phyloP scores from a whole-genome alignment of 2,329 filamentous ascomycete genomes.

The Fusarium veterinarium region DNA sequence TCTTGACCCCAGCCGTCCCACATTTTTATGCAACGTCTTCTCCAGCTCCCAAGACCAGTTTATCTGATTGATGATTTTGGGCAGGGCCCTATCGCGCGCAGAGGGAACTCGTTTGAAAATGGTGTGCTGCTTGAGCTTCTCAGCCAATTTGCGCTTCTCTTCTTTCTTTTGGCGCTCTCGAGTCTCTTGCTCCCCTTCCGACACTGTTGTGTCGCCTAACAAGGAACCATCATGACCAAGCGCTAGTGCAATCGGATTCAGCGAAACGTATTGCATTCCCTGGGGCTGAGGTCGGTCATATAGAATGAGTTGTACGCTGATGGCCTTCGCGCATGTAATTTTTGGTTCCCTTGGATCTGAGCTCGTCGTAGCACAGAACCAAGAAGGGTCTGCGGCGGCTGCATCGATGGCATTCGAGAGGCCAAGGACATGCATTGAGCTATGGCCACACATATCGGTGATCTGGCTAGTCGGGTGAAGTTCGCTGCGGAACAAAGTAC shows the following conservation, averaged over 20 bases:
- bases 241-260: slow-evolving; percentile 88
- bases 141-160: slow-evolving; percentile 74
- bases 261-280: slow-evolving; percentile 95
- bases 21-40: slow-evolving; percentile 87
- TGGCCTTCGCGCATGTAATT: slow-evolving; percentile 77
- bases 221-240: slow-evolving; percentile 76
- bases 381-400: slow-evolving; percentile 70
- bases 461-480: slow-evolving; percentile 84
- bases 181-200: slow-evolving; percentile 79
- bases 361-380: slow-evolving; percentile 71
- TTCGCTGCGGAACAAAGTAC: slow-evolving; percentile 84
- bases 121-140: slow-evolving; percentile 90
- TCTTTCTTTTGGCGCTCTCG: slow-evolving; percentile 69
- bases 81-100: slow-evolving; percentile 83
- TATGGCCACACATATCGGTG: slow-evolving; percentile 84
- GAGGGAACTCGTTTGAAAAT: slow-evolving; percentile 82
- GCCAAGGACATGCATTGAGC: slow-evolving; percentile 87
- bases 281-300: slow-evolving; percentile 88
- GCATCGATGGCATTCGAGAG: slow-evolving; percentile 74
- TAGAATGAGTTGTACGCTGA: slow-evolving; percentile 86
- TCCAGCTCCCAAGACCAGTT: slow-evolving; percentile 96
- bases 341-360: slow-evolving; percentile 69
- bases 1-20: slow-evolving; percentile 83
- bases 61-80: slow-evolving; percentile 88
- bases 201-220: slow-evolving; percentile 50